Evolutionary conservation across 2,329 filamentous ascomycete genomes (phyloP).

Genomic region (Fusarium irregulare): DNA sequence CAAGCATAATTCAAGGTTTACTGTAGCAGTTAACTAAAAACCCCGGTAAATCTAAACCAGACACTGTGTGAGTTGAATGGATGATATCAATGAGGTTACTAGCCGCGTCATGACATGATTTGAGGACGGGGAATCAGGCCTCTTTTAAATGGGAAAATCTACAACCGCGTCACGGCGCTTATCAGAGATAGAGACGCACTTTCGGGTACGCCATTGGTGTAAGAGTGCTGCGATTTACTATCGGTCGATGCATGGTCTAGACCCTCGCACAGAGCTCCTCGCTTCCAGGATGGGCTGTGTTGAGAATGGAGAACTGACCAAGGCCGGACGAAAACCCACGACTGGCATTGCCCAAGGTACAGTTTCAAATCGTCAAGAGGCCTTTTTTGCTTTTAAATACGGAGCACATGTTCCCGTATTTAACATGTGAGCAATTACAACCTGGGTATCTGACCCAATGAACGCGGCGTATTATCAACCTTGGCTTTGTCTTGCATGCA

Average conservation of each 20-base stretch:
- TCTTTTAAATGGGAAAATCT: neutral
- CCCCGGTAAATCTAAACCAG: constrained; percentile 18
- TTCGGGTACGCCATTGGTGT: constrained; percentile 13
- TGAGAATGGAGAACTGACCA: constrained; percentile 14
- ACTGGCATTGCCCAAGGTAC: constrained; percentile 1
- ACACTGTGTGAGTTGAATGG: constrained; percentile 5
- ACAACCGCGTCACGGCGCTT: constrained; percentile 21
- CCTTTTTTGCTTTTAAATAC: constrained; percentile 11
- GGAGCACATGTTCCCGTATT: constrained; percentile 17
- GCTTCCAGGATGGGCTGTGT: constrained; percentile 16
- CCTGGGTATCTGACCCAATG: constrained; percentile 13
- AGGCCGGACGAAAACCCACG: constrained; percentile 11
- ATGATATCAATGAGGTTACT: constrained; percentile 10
- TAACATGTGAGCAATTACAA: constrained; percentile 15
- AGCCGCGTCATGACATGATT: constrained; percentile 31
- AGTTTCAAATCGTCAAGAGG: constrained; percentile 11
- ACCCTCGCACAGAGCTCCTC: constrained; percentile 18
- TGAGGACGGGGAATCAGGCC: neutral
- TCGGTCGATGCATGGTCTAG: constrained; percentile 23
- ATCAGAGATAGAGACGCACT: constrained; percentile 1
- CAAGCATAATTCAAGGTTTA: constrained; percentile 20
- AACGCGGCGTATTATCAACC: constrained; percentile 13
- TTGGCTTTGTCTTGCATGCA: constrained; percentile 33
- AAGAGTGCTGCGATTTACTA: constrained; percentile 4
- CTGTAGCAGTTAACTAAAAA: constrained; percentile 3